Conservation (phyloP, 768 basidiomycete species). For the Termitomyces titanicus region DNA sequence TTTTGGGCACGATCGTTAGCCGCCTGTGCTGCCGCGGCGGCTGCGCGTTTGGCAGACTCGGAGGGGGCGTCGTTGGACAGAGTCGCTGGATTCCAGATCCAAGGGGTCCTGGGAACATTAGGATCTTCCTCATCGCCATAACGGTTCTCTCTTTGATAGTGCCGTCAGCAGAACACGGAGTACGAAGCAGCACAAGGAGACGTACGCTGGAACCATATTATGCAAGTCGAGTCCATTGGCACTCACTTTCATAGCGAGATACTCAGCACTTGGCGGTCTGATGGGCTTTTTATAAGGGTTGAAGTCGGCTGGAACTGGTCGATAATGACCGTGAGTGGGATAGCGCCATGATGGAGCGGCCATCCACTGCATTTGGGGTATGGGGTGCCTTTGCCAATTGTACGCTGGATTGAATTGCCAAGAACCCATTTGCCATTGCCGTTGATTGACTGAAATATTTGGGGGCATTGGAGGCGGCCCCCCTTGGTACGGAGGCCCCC, state of each 20-base stretch:
- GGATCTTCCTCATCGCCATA: slow-evolving; percentile 18
- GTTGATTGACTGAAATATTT: slow-evolving; percentile 37
- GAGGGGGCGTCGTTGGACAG: slow-evolving; percentile 30
- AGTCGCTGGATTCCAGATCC: slow-evolving; percentile 66
- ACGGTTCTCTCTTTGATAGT: slow-evolving; percentile 28
- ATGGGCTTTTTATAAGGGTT: slow-evolving; percentile 67
- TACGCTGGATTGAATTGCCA: slow-evolving; percentile 51
- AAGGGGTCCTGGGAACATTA: slow-evolving; percentile 50
- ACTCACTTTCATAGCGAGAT: slow-evolving; percentile 53
- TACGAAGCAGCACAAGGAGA: slow-evolving; percentile 10
- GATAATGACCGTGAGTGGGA: slow-evolving; percentile 14
- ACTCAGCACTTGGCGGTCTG: slow-evolving; percentile 61
- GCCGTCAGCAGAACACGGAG: not conserved
- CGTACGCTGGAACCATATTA: slow-evolving; percentile 64
- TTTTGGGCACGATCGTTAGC: slow-evolving; percentile 12
- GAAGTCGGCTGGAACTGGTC: slow-evolving; percentile 21
- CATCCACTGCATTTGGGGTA: slow-evolving; percentile 30
- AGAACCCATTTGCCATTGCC: slow-evolving; percentile 49
- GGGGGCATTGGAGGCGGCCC: slow-evolving; percentile 60
- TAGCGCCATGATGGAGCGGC: slow-evolving; percentile 36
- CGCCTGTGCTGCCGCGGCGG: slow-evolving; percentile 14
- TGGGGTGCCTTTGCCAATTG: slow-evolving; percentile 25
- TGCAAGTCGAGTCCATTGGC: slow-evolving; percentile 65
- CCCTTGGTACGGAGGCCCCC: slow-evolving; percentile 35
- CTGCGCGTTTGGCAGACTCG: slow-evolving; percentile 2